phyloP scores from a whole-genome alignment of 495 filamentous ascomycete species.

The Neohortaea acidophila region DNA sequence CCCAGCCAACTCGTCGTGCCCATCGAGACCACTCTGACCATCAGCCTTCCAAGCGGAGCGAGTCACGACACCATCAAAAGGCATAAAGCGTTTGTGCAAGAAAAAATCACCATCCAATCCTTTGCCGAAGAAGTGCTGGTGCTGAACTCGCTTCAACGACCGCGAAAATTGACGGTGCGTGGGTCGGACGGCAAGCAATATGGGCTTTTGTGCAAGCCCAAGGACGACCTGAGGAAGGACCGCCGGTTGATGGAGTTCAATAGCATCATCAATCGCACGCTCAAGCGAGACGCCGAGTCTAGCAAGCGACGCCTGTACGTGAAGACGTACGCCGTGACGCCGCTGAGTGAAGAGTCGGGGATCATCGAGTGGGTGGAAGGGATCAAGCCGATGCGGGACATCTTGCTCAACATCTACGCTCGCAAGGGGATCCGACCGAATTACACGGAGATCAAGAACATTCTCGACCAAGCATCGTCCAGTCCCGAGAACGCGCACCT shows the following conservation, averaged over 20 bases:
- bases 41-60: conserved; percentile 61
- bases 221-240: conserved; percentile 93
- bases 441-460: conserved; percentile 43
- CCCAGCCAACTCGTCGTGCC: conserved; percentile 79
- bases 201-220: conserved; percentile 86
- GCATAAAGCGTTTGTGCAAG: conserved; percentile 70
- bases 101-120: conserved; percentile 44
- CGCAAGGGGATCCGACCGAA: conserved; percentile 43
- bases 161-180: conserved; percentile 73
- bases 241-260: conserved; percentile 99
- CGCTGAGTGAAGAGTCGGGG: conserved; percentile 93
- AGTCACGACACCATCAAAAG: conserved; percentile 49
- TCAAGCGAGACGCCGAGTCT: conserved; percentile 80
- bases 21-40: conserved; percentile 67
- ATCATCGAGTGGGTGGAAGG: conserved; percentile 99
- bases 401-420: conserved; percentile 63
- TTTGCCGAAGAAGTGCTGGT: conserved; percentile 78
- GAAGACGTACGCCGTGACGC: conserved; percentile 91
- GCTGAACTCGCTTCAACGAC: conserved; percentile 81
- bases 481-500: conserved; percentile 40
- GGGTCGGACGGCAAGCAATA: conserved; percentile 82
- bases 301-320: conserved; percentile 79
- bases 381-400: conserved; percentile 82
- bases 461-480: conserved; percentile 43
- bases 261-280: conserved; percentile 83